Evolutionary conservation across 805 yeast species (phyloP).

Genomic region (Pichia membranifaciens): DNA sequence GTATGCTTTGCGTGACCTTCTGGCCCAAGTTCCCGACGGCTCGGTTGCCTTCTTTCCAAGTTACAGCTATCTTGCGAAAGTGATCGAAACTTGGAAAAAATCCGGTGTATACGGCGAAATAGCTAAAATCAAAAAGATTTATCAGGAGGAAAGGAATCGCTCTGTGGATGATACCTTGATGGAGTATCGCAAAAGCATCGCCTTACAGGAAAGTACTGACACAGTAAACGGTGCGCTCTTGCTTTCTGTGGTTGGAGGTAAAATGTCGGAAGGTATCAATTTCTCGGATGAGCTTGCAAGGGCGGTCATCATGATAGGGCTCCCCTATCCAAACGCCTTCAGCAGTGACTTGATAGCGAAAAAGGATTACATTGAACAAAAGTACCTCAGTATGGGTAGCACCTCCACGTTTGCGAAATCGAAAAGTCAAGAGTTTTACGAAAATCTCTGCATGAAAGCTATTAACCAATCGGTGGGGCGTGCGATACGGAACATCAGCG

Average conservation of each 20-base stretch:
- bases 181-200: conserved; percentile 44
- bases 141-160: conserved; percentile 47
- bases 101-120: conserved; percentile 30
- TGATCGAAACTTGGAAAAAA: conserved; percentile 48
- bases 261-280: conserved; percentile 88
- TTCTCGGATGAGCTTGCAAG: conserved; percentile 85
- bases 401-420: conserved; percentile 39
- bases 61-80: conserved; percentile 59
- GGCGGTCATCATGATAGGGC: conserved; percentile 78
- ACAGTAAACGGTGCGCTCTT: conserved; percentile 52
- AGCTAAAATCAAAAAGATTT: conserved; percentile 40
- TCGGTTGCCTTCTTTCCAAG: conserved; percentile 82
- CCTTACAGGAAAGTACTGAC: conserved; percentile 1
- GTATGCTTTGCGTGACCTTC: conserved; percentile 36
- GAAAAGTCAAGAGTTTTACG: conserved; percentile 57
- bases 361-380: conserved; percentile 53
- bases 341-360: conserved; percentile 79
- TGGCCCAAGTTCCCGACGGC: conserved; percentile 57
- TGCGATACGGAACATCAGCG: conserved; percentile 77
- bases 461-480: conserved; percentile 92
- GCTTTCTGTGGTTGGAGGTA: conserved; percentile 88
- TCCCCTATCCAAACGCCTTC: conserved; percentile 82
- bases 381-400: conserved; percentile 44
- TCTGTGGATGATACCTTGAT: conserved; percentile 42
- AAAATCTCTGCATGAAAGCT: conserved; percentile 83